Evolutionary conservation across 192 early-diverging fungal genomes (phyloP), one percentile per base, ranked within the genome.

Genomic region (Backusella parvicylindrica): DNA sequence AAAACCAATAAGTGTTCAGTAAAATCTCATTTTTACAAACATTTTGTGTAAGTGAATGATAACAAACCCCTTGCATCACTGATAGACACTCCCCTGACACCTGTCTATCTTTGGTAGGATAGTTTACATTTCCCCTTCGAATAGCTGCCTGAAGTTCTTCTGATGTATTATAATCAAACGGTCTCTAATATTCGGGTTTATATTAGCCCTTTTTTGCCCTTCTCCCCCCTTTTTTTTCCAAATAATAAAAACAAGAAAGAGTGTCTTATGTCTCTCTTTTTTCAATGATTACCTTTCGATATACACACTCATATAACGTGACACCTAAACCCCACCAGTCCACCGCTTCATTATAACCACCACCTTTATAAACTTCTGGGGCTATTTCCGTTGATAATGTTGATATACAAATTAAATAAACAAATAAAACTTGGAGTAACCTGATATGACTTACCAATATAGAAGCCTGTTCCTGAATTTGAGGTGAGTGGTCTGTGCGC

Each of bases 291-390:
- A 89, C 88, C 86, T 85, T 89, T 73, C 91, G 90, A 77, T 93
- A 94, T 28, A 97, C 80, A 49, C 92, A 89, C 81, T 99, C 97
- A 84, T 93, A 98, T 69, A 96, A 87, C 49, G 94, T 87, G 6
- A 98, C 92, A n/a, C 97, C 97, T 35, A 98, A 77, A 30, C 92
- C 91, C 97, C 97, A 99, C 95, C 95, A 99, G 79, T 99, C 97
- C 12, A 97, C 93, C 28, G 89, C 89, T 35, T 88, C 86, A 31
- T 87, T 90, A 80, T 98, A 98, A 2, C 96, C 96, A 3, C 79
- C 77, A 56, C 88, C 84, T 71, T 77, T 80, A 75, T 92, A 89
- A 2, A 94, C 81, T 75, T 94, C 93, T 2, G 93, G 93, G 1
- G 93, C 93, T 87, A 64, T 32, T 9, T 8, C 3, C 40, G 9